Evolutionary conservation across 257 asterid genomes (phyloP).

Genomic region (Catharanthus roseus): DNA sequence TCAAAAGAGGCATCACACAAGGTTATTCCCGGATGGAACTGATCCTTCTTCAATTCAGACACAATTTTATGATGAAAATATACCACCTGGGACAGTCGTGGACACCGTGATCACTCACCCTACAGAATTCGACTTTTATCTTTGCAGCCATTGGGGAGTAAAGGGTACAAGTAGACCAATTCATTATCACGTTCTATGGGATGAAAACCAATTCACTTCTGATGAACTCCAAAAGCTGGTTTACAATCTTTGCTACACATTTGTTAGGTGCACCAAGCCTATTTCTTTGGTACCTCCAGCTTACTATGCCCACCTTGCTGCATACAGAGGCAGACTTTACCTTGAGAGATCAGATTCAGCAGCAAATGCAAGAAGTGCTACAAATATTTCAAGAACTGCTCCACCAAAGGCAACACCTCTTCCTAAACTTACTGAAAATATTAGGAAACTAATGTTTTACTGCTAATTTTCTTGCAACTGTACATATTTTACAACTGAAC

Average conservation of each 20-base stretch:
- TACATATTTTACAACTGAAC: constrained; percentile 4
- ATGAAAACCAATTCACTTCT: constrained; percentile 74
- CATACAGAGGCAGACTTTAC: constrained; percentile 83
- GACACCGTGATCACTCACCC: constrained; percentile 84
- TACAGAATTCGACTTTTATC: constrained; percentile 77
- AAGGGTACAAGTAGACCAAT: constrained; percentile 93
- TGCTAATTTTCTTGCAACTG: constrained; percentile 38
- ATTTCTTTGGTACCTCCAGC: constrained; percentile 92
- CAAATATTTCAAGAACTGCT: constrained; percentile 45
- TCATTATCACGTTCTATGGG: constrained; percentile 88
- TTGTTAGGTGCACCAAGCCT: constrained; percentile 92
- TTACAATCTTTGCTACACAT: constrained; percentile 89
- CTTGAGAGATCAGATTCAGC: constrained; percentile 52
- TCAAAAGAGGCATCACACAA: constrained; percentile 87
- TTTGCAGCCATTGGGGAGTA: constrained; percentile 93
- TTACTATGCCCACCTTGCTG: constrained; percentile 92
- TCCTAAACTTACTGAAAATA: constrained; percentile 73
- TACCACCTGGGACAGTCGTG: constrained; percentile 92
- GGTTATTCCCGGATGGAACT: constrained; percentile 55
- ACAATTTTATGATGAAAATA: constrained; percentile 45
- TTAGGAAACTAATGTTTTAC: constrained; percentile 87
- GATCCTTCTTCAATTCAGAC: constrained; percentile 24
- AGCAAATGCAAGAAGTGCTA: background rate
- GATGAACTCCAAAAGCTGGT: constrained; percentile 87
- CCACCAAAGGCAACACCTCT: constrained; percentile 62